phyloP scores from a whole-genome alignment of 805 yeast genomes.

The Yarrowia hollandica region DNA sequence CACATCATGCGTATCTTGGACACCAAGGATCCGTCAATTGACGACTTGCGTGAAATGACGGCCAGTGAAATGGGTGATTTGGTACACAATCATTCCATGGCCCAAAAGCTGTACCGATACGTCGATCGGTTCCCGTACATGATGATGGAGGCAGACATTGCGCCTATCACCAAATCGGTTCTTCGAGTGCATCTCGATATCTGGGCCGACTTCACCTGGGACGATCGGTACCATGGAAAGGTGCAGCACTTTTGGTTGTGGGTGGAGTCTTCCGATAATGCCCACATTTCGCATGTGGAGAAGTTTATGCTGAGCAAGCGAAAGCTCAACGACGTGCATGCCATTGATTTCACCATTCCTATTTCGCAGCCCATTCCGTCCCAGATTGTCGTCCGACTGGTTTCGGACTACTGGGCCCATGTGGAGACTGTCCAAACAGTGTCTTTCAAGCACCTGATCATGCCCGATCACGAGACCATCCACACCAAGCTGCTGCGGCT shows the following conservation, averaged over 20 bases:
- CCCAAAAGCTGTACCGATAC: constrained; percentile 57
- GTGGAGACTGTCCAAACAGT: constrained; percentile 73
- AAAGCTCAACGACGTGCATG: constrained; percentile 58
- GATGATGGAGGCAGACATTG: constrained; percentile 73
- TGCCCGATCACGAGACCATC: constrained; percentile 84
- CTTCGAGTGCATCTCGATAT: constrained; percentile 73
- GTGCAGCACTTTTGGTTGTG: constrained; percentile 90
- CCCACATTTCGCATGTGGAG: constrained; percentile 77
- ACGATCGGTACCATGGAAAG: constrained; percentile 72
- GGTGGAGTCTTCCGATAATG: constrained; percentile 80
- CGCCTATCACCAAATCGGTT: constrained; percentile 85
- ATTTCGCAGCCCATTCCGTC: constrained; percentile 85
- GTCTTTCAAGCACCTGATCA: constrained; percentile 84
- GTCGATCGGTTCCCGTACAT: constrained; percentile 75
- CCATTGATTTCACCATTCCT: constrained; percentile 90
- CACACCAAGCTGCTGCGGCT: constrained; percentile 76
- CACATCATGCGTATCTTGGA: constrained; percentile 59
- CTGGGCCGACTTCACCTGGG: constrained; percentile 85
- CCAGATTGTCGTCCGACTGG: constrained; percentile 74
- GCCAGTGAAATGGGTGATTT: constrained; percentile 82
- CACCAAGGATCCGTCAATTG: constrained; percentile 57
- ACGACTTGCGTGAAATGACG: constrained; percentile 68
- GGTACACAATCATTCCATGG: constrained; percentile 79
- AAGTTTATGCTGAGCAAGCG: constrained; percentile 67
- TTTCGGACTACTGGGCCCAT: constrained; percentile 89